phyloP scores from a whole-genome alignment of 768 basidiomycete species.

The Mycena indigotica region DNA sequence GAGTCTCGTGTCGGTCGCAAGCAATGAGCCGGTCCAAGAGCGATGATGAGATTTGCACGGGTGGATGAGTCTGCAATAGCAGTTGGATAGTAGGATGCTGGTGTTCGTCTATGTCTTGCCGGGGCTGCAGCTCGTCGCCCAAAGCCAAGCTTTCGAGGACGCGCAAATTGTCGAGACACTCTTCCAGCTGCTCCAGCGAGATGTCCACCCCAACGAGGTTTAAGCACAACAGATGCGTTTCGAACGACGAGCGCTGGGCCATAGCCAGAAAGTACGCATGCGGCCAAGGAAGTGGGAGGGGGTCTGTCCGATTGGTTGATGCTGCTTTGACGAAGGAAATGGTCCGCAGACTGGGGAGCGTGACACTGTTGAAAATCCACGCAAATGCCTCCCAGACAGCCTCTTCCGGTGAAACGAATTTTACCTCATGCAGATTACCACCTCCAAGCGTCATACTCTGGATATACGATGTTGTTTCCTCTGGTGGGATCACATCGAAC shows the following conservation, averaged over 20 bases:
- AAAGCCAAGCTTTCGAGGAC: background rate
- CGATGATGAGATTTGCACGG: background rate
- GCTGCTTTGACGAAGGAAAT: background rate
- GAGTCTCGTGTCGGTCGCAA: background rate
- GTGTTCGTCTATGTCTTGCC: too few relatives aligned
- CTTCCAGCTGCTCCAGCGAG: background rate
- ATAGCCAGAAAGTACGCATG: background rate
- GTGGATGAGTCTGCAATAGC: too few relatives aligned
- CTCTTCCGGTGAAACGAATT: background rate
- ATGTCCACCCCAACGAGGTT: background rate
- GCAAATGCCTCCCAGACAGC: background rate
- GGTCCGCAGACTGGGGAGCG: background rate
- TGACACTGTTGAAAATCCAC: background rate
- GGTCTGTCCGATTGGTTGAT: background rate
- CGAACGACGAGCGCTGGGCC: background rate
- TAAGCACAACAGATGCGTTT: background rate
- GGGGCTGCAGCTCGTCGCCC: background rate
- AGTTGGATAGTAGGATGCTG: too few relatives aligned
- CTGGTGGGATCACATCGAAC: background rate
- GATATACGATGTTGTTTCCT: background rate
- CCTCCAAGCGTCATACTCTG: background rate
- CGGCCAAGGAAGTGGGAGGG: background rate
- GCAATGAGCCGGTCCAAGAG: background rate
- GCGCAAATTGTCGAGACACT: background rate
- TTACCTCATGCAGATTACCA: background rate